Evolutionary conservation across 805 yeast genomes (phyloP), one percentile per base, ranked within the genome.

Genomic region (Candida cerambycidarum): DNA sequence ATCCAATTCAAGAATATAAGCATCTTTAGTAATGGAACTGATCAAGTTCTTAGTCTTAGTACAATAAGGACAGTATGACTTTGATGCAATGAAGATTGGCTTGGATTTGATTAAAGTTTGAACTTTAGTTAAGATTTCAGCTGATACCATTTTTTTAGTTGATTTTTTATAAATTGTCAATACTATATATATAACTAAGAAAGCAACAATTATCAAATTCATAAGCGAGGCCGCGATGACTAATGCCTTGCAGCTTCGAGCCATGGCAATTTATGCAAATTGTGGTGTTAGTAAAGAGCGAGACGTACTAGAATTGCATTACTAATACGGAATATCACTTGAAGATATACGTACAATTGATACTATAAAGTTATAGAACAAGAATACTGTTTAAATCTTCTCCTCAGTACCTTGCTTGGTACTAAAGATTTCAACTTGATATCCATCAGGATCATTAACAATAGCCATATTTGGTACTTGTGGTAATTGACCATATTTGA

Each of bases 361-460:
- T n/a, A n/a, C n/a, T n/a, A n/a, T n/a, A n/a, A n/a, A n/a, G n/a
- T n/a, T n/a, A n/a, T n/a, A n/a, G n/a, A n/a, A n/a, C n/a, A n/a
- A n/a, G n/a, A n/a, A n/a, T n/a, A n/a, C n/a, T n/a, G n/a, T n/a
- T n/a, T n/a, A n/a, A n/a, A n/a, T n/a, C n/a, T n/a, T n/a, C n/a
- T n/a, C n/a, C 8, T 21, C 8, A 8, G 23, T 8, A 8, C 23
- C 23, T 21, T 39, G 18, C 17, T 38, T 42, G 11, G 9, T 13
- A 29, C 50, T 30, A 15, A 46, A 32, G 41, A 90, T 74, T 68
- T 89, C 96, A 53, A 92, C 71, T 45, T 82, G 75, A 71, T 92
- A 93, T 58, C 89, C 89, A 65, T 92, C 98, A 11, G 97, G 97
- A 58, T 92, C 99, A 45, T 73, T 71, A 42, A 92, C 62, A 54